Base-by-base conservation (phyloP, 495 filamentous ascomycete genomes). In the Xylaria sp. region DNA sequence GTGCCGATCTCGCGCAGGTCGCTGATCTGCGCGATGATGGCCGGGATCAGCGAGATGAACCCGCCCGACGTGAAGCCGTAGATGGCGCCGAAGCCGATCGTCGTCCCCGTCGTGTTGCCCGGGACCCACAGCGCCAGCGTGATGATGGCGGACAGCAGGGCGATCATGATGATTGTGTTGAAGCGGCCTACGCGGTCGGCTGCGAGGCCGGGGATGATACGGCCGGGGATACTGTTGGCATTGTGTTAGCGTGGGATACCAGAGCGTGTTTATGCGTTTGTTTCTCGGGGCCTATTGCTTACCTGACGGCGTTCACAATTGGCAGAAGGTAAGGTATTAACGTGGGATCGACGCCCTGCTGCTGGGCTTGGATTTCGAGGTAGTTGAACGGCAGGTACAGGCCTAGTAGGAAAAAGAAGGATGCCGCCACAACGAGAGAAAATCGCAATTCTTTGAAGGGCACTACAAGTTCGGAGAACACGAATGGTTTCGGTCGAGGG, bases 361-460 rank as follows among this genome's bases (percentile, higher is more conserved):
- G 67, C 68, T 81, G 71, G 0, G 89, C 91, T 73, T 83, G 82
- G 17, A 89, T 82, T 37, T 90, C 88, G 44, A 95, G 82, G 75
- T 88, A 94, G 75, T 90, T 92, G 81, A 93, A 90, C 0, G 92
- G 93, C 24, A 93, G 73, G 77, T 93, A 93, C 77, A 92, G 87
- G 43, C 91, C 92, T 77, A 87, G 88, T 80, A 90, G 92, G 82
- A 92, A 91, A 12, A 90, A 81, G 75, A 92, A 92, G 6, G 76
- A 74, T 1, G 79, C 90, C 14, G 82, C 6, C 31, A 87, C 83
- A 0, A 87, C 78, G 0, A 91, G 74, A 0, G 80, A 62, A 76
- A 90, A 93, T 5, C 84, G 77, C 0, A 83, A 76, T 70, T 93
- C 91, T n/a, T 74, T 82, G 35, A 94, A 83, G 3, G 91, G 90